Evolutionary conservation across 1,284 basidiomycete genomes (phyloP).

Genomic region (Naganishia cerealis): DNA sequence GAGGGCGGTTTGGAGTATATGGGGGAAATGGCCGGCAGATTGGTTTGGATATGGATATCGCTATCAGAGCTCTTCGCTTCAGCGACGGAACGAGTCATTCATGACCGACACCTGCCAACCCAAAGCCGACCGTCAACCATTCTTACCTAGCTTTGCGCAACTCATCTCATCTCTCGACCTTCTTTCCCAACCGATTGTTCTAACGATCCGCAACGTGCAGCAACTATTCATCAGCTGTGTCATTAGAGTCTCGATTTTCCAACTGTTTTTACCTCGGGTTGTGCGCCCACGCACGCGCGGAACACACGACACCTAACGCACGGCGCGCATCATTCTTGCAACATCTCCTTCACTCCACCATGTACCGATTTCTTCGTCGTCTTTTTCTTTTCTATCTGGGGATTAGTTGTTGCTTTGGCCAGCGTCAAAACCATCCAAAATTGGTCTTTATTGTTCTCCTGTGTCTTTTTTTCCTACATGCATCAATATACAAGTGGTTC

Average conservation of each 20-base stretch:
- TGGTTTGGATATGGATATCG: background rate
- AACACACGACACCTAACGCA: background rate
- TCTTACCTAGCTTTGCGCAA: background rate
- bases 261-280: constrained; percentile 1
- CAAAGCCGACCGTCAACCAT: background rate
- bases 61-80: background rate
- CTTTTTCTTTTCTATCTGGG: background rate
- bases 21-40: too few species aligned
- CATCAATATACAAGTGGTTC: constrained; percentile 6
- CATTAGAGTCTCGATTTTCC: background rate
- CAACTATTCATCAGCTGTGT: background rate
- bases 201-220: background rate
- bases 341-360: background rate
- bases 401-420: background rate
- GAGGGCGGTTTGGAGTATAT: background rate
- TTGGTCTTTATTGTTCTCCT: background rate
- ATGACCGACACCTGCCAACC: too few species aligned
- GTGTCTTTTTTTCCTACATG: background rate
- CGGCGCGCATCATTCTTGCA: background rate
- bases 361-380: background rate
- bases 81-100: background rate
- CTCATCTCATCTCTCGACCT: background rate
- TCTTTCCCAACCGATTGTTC: background rate
- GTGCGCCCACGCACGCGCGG: background rate
- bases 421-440: background rate